A percentile compares a stretch with the other conserved stretches of the same genome.
These are phyloP conservation scores for Elsinoe arachidis DNA, from an alignment of 2,329 filamentous ascomycete genomes.

Conservation along the genomic window DNA sequence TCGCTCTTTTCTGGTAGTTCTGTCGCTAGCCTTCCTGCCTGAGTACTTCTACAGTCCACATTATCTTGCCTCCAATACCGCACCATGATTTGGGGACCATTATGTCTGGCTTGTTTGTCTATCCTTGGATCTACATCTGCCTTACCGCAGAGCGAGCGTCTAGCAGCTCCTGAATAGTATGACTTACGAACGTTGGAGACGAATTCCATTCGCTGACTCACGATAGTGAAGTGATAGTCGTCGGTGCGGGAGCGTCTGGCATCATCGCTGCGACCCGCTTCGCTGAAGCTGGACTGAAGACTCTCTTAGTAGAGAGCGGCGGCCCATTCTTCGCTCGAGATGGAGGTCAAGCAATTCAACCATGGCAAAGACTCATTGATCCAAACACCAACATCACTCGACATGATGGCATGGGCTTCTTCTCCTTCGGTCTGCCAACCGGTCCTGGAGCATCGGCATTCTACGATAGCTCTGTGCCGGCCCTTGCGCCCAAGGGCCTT, in stretches of 20 bases:
- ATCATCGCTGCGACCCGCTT: neutral
- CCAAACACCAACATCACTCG: slow-evolving; percentile 8
- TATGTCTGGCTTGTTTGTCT: neutral
- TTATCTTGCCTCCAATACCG: neutral
- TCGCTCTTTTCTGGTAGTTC: too few species aligned
- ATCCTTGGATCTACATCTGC: neutral
- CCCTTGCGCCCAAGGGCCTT: slow-evolving; percentile 1
- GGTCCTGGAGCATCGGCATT: slow-evolving; percentile 1
- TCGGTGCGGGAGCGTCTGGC: neutral
- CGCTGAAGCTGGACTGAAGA: slow-evolving; percentile 1
- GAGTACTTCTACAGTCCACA: too few species aligned
- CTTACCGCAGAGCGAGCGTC: neutral
- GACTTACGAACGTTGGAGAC: neutral
- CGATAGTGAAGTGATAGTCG: slow-evolving; percentile 4
- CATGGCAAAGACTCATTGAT: neutral
- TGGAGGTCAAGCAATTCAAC: neutral
- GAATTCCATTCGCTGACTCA: neutral
- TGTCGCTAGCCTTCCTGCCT: too few species aligned
- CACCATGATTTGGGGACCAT: neutral
- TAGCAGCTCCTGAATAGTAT: neutral
- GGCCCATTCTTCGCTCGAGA: neutral
- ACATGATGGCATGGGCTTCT: slow-evolving; percentile 1
- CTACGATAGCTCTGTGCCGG: neutral
- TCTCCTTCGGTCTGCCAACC: neutral
- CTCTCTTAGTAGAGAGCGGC: neutral